Evolutionary conservation across 2,329 filamentous ascomycete species (phyloP).

Genomic region (Cordyceps farinosa): DNA sequence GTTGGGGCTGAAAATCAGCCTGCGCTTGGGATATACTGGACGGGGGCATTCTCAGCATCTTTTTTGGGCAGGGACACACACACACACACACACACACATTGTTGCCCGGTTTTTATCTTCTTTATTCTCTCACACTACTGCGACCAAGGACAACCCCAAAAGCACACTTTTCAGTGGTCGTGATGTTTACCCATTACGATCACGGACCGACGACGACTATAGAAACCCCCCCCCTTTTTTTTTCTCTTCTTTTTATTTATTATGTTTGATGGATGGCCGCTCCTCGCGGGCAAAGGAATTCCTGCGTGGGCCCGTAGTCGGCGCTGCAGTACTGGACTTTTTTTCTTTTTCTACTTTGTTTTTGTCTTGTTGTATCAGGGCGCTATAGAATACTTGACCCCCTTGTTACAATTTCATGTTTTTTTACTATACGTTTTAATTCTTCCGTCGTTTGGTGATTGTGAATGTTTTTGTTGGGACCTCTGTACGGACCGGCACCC

Average conservation of each 20-base stretch:
- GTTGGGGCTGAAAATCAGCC: background rate
- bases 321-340: background rate
- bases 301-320: background rate
- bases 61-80: background rate
- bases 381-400: background rate
- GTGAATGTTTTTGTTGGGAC: no score
- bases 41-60: background rate
- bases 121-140: background rate
- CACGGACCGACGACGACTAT: background rate
- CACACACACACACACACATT: background rate
- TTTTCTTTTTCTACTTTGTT: background rate
- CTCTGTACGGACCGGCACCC: no score
- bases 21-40: constrained; percentile 6
- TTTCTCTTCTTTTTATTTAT: background rate
- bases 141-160: background rate
- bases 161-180: background rate
- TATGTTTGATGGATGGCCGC: background rate
- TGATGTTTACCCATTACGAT: background rate
- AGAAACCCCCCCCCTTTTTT: background rate
- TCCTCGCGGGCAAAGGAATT: background rate
- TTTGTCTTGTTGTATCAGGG: background rate
- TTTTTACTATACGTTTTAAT: background rate
- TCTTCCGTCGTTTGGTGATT: no score
- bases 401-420: background rate
- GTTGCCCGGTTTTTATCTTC: background rate